Evolutionary conservation across 495 filamentous ascomycete species (phyloP), one percentile per base, ranked within the genome.

Genomic region (Aspergillus homomorphus): DNA sequence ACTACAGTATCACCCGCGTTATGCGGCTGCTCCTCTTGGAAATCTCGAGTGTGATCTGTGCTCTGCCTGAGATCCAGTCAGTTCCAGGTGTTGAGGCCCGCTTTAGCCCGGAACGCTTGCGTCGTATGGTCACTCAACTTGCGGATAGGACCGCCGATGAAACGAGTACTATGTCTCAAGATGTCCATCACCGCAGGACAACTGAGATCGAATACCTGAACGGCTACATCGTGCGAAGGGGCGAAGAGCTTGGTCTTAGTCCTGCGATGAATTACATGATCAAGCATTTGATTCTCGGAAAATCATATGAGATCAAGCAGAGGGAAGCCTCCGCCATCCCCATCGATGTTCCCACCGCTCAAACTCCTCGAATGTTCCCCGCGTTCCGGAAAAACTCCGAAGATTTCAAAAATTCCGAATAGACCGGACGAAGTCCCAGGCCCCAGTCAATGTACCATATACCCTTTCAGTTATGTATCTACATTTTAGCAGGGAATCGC

Each of bases 141-240:
- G 85, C 82, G 7, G 69, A 76, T n/a, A 80, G 77, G 60, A 93
- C 88, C 1, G 75, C 72, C 1, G 71, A 79, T 38, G 93, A 96
- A 66, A 80, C 78, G 41, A 91, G 87, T 65, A 87, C 84, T 3
- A 96, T 96, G 91, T 68, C 90, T 21, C 88, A 91, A 66, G 92
- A 96, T 70, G 78, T 93, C 19, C 68, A 74, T 30, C 70, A 70
- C 2, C 78, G 85, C 3, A 82, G 79, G 65, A 62, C 70, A 52
- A 95, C 90, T 2, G 92, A 96, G 69, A 84, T 96, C 54, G 83
- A 87, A 19, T 92, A 88, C 63, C 82, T 96, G 62, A 96, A 94
- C 73, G 92, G 91, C 16, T 96, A 87, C 72, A 80, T 96, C 28
- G 82, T 94, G 44, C 75, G 73, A 54, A 81, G 83, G 23, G 91